phyloP scores from a whole-genome alignment of 2,329 filamentous ascomycete genomes.

The Coleophoma crateriformis region DNA sequence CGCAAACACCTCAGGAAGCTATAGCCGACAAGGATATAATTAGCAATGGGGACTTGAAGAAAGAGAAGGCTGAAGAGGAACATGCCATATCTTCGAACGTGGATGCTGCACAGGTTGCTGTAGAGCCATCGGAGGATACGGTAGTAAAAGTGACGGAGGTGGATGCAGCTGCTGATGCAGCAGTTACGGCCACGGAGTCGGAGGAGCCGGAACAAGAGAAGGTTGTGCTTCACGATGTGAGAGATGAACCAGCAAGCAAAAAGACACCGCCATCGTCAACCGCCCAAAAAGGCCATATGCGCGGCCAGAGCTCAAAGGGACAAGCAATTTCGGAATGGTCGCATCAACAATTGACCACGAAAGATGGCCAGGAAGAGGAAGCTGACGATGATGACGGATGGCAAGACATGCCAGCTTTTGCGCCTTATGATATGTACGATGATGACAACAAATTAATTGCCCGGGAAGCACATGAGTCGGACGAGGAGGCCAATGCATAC shows the following conservation, averaged over 20 bases:
- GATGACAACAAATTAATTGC: conserved; percentile 87
- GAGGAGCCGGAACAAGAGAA: conserved; percentile 1
- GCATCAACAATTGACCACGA: conserved; percentile 68
- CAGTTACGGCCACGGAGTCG: neutral
- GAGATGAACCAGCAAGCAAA: conserved; percentile 3
- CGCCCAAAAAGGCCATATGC: conserved; percentile 9
- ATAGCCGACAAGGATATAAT: neutral
- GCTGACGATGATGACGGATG: conserved; percentile 66
- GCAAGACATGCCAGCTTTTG: conserved; percentile 93
- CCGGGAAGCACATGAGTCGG: conserved; percentile 65
- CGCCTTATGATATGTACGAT: conserved; percentile 91
- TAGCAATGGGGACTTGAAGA: neutral
- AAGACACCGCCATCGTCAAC: conserved; percentile 3
- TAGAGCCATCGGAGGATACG: neutral
- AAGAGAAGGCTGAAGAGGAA: neutral
- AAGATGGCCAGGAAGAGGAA: conserved; percentile 37
- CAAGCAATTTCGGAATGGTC: conserved; percentile 71
- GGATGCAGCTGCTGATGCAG: neutral
- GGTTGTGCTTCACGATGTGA: conserved; percentile 2
- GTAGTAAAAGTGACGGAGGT: neutral
- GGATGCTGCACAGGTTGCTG: neutral
- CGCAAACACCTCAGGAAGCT: conserved; percentile 3
- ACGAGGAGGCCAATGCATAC: conserved; percentile 66
- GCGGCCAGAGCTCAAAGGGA: conserved; percentile 14
- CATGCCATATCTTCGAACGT: neutral